Percentiles rank a stretch among this genome's conserved stretches.
Evolutionary conservation across 495 filamentous ascomycete genomes (phyloP).

Genomic region (Aspergillus ellipticus): DNA sequence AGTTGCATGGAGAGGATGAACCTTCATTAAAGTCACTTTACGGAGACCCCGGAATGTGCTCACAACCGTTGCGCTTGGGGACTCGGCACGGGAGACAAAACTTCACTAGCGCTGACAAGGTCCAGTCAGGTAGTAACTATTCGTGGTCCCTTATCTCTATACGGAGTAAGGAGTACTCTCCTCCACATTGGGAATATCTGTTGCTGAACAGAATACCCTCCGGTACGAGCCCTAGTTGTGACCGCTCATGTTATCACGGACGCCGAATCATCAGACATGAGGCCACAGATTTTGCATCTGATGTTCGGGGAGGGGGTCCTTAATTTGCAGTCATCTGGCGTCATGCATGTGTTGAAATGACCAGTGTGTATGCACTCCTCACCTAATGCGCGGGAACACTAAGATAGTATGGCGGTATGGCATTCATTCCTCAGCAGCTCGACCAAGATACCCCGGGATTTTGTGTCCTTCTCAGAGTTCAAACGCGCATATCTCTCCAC

Average conservation of each 20-base stretch:
- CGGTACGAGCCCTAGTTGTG: neutral
- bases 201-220: neutral
- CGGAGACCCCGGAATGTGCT: neutral
- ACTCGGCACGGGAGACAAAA: neutral
- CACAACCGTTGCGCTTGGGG: neutral
- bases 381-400: neutral
- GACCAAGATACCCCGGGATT: neutral
- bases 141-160: neutral
- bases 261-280: neutral
- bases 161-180: neutral
- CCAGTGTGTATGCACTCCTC: neutral
- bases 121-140: neutral
- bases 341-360: neutral
- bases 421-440: neutral
- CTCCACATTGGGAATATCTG: neutral
- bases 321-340: neutral
- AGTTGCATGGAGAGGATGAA: neutral
- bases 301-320: neutral
- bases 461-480: neutral
- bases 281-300: neutral
- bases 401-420: no score
- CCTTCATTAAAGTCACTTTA: neutral
- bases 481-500: neutral
- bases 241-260: neutral
- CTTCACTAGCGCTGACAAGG: neutral